Percentiles rank a stretch among this genome's conserved stretches.
phyloP scores from a whole-genome alignment of 805 yeast genomes.

The Pichia sporocuriosa region DNA sequence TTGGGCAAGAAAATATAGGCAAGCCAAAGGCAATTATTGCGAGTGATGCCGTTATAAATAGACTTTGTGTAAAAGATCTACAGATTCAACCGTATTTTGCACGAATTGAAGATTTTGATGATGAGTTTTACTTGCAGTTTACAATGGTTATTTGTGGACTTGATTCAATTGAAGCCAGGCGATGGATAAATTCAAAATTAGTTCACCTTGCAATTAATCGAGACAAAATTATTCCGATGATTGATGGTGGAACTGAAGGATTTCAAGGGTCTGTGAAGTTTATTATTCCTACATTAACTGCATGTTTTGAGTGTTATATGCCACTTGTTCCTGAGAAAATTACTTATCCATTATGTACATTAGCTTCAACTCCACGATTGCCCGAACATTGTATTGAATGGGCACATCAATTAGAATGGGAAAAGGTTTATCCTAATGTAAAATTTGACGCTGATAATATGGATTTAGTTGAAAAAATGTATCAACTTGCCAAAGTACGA shows the following conservation, averaged over 20 bases:
- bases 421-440: slow-evolving; percentile 36
- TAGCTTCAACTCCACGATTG: slow-evolving; percentile 87
- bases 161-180: slow-evolving; percentile 82
- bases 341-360: slow-evolving; percentile 86
- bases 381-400: slow-evolving; percentile 95
- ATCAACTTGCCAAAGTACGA: slow-evolving; percentile 44
- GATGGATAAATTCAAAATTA: slow-evolving; percentile 77
- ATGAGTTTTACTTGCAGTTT: slow-evolving; percentile 60
- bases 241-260: slow-evolving; percentile 96
- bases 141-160: slow-evolving; percentile 77
- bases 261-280: slow-evolving; percentile 86
- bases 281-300: slow-evolving; percentile 74
- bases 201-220: slow-evolving; percentile 51
- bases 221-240: slow-evolving; percentile 53
- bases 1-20: slow-evolving; percentile 56
- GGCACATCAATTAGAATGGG: slow-evolving; percentile 77
- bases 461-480: slow-evolving; percentile 60
- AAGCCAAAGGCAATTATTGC: slow-evolving; percentile 62
- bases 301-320: slow-evolving; percentile 90
- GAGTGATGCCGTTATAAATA: slow-evolving; percentile 42
- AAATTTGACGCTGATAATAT: slow-evolving; percentile 64
- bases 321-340: slow-evolving; percentile 59
- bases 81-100: slow-evolving; percentile 51
- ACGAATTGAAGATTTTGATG: slow-evolving; percentile 57
- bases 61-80: slow-evolving; percentile 31